Conservation (phyloP, 2,329 filamentous ascomycete species). For the Aureobasidium sp. region DNA sequence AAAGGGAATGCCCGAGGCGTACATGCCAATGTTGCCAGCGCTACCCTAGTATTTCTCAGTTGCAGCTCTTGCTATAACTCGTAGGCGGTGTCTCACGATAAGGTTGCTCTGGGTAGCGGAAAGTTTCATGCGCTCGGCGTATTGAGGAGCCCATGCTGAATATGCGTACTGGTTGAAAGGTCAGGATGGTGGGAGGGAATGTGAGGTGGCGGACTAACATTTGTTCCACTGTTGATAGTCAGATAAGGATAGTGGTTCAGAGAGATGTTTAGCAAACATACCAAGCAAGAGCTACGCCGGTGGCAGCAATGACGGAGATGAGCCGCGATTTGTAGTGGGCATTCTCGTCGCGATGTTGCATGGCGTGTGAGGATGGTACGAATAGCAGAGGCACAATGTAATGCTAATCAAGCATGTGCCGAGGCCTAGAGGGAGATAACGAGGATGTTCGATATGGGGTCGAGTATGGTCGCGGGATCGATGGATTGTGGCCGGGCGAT, state of each 20-base stretch:
- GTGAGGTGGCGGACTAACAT: constrained; percentile 47
- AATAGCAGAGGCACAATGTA: background rate
- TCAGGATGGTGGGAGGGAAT: background rate
- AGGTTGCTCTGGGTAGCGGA: constrained; percentile 90
- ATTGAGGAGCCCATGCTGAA: constrained; percentile 95
- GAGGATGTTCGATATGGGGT: background rate
- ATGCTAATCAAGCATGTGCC: background rate
- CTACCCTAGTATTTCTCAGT: constrained; percentile 37
- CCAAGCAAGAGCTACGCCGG: constrained; percentile 74
- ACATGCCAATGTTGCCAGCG: constrained; percentile 89
- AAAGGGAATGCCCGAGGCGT: constrained; percentile 78
- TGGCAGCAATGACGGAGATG: constrained; percentile 76
- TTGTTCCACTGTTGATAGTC: constrained; percentile 53
- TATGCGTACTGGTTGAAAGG: constrained; percentile 71
- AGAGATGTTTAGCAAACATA: constrained; percentile 5
- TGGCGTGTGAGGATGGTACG: constrained; percentile 21
- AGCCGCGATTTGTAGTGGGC: constrained; percentile 57
- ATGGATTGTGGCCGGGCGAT: background rate
- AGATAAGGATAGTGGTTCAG: background rate
- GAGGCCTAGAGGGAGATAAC: background rate
- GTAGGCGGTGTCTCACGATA: constrained; percentile 50
- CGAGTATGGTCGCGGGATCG: background rate
- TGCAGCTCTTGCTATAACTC: constrained; percentile 15
- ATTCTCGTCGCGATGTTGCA: constrained; percentile 32
- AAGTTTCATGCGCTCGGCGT: constrained; percentile 75